Base-by-base conservation (phyloP, 1,284 basidiomycete species). In the Athelia sp. region DNA sequence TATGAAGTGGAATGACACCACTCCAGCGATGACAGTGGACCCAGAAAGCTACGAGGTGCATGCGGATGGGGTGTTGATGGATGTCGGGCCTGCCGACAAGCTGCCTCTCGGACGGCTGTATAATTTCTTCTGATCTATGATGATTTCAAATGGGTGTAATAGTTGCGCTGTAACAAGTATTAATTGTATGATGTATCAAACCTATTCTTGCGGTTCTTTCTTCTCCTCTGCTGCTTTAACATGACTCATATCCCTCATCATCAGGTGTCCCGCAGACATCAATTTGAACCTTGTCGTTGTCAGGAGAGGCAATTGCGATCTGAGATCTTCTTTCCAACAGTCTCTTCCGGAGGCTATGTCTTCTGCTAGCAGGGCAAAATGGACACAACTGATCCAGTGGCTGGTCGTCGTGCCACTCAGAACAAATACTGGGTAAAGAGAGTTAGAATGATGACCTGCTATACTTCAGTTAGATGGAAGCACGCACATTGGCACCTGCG, bases 1-100 rank as follows among this genome's bases (percentile, higher is more conserved):
- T 63, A 95, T 98, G 93, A 98, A 97, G 70, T 89, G 84, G 79
- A 99, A 99, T 67, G 75, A 82, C 51, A 69, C 76, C 46, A 82
- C 83, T 55, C 97, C 96, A 2, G 26, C 13, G 99, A 90, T 99
- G 80, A 72, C 57, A 13, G 95, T 99, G 40, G 92, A 99, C 65
- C 90, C 97, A 0, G 96, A 99, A 72, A 90, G 76, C 49, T 98
- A 96, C 65, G 86, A 90, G 52, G 93, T 97, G 6, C 70, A 69
- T 11, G 93, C 90, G 4, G 51, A 81, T 29, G 26, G 26, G 4
- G 26, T 29, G 26, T 13, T 29, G 26, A 29, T 79, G 62, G 89
- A 91, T 60, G 80, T 93, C 1, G 81, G 74, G 51, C 87, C 93
- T 3, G 91, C 93, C n/a, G 73, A 70, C 47, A 76, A 61, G 22